A percentile compares a stretch with the other conserved stretches of the same genome.
phyloP scores from a whole-genome alignment of 108 stramenopile species.

The Skeletonema costatum region DNA sequence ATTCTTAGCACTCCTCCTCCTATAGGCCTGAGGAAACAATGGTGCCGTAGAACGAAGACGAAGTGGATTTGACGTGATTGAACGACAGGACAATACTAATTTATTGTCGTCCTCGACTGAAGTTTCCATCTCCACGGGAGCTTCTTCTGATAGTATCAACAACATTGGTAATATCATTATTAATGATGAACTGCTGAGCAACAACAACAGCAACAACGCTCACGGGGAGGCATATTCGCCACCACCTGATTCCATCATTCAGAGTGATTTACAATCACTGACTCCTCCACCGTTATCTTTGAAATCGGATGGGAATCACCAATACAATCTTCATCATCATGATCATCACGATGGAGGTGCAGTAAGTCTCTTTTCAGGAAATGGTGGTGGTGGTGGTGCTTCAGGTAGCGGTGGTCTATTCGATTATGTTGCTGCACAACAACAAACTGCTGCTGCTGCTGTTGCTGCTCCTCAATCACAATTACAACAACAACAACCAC shows the following conservation, averaged over 20 bases:
- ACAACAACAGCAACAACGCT: not conserved
- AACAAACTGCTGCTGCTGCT: too few species aligned
- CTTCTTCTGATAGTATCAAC: too few species aligned
- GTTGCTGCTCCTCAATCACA: not conserved
- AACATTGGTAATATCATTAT: too few species aligned
- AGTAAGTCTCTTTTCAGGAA: conserved; percentile 6
- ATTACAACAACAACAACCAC: not conserved
- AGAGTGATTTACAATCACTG: conserved; percentile 26
- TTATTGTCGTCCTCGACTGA: too few species aligned
- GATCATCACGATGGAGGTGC: too few species aligned
- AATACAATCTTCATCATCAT: conserved; percentile 4
- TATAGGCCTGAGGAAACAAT: too few species aligned
- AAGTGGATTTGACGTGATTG: not conserved
- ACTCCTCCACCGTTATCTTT: conserved; percentile 31
- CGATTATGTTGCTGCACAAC: too few species aligned
- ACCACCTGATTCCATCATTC: conserved; percentile 37
- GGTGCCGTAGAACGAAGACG: too few species aligned
- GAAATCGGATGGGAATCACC: conserved; percentile 3
- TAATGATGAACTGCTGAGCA: not conserved
- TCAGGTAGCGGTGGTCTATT: not conserved
- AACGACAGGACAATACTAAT: not conserved
- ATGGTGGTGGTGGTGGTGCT: not conserved
- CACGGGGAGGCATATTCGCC: conserved; percentile 17
- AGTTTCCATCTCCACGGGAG: too few species aligned
- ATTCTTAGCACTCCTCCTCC: too few species aligned